Evolutionary conservation across 2,329 filamentous ascomycete species (phyloP).

Genomic region (Pestalotiopsis sp.): DNA sequence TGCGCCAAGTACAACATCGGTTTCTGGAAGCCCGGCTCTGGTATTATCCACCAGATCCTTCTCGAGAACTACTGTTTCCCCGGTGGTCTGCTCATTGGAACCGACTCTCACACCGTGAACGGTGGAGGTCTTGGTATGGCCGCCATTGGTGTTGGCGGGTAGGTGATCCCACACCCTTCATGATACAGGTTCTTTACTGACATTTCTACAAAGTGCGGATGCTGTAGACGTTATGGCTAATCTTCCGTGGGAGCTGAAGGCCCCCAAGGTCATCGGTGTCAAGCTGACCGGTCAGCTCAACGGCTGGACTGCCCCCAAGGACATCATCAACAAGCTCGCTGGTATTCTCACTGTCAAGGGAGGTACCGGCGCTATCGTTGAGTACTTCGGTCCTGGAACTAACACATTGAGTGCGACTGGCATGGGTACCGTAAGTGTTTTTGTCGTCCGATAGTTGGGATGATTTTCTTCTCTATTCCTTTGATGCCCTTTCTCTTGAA

Average conservation of each 20-base stretch:
- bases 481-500: neutral
- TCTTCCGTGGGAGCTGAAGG: slow-evolving; percentile 97
- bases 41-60: slow-evolving; percentile 99
- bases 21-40: slow-evolving; percentile 98
- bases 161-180: neutral
- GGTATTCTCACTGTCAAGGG: slow-evolving; percentile 98
- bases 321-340: slow-evolving; percentile 76
- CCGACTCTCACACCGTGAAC: slow-evolving; percentile 97
- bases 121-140: slow-evolving; percentile 94
- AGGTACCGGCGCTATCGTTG: slow-evolving; percentile 88
- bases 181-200: neutral
- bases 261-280: slow-evolving; percentile 95
- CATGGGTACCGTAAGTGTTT: slow-evolving; percentile 73
- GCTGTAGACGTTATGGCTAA: slow-evolving; percentile 97
- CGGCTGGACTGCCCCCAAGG: slow-evolving; percentile 94
- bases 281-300: slow-evolving; percentile 87
- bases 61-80: slow-evolving; percentile 99
- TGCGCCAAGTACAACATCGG: slow-evolving; percentile 99
- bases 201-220: slow-evolving; percentile 71
- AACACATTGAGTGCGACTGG: slow-evolving; percentile 79
- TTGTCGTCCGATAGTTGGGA: neutral
- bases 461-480: neutral
- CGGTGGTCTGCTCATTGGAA: slow-evolving; percentile 95
- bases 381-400: slow-evolving; percentile 75
- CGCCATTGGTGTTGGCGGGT: slow-evolving; percentile 84